These are phyloP conservation scores for Pseudogymnoascus sp. DNA, from an alignment of 2,329 filamentous ascomycete genomes.

Conservation along the genomic window DNA sequence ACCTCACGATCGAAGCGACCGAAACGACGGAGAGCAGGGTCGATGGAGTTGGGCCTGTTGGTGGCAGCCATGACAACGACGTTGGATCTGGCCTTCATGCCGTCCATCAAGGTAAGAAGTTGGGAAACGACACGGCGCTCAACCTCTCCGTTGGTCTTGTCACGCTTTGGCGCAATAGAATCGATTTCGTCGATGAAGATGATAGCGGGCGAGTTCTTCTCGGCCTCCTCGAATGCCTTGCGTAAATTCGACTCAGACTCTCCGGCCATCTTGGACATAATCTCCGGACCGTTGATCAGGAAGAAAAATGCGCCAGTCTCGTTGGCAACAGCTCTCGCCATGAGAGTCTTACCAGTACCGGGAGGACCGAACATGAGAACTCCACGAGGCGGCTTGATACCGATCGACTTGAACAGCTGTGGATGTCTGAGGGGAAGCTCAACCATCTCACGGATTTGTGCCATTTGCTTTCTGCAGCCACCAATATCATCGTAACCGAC, in stretches of 20 bases:
- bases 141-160: constrained; percentile 98
- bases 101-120: constrained; percentile 95
- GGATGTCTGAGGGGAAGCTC: constrained; percentile 94
- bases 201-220: constrained; percentile 98
- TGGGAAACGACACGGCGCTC: constrained; percentile 98
- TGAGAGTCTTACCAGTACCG: constrained; percentile 98
- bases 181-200: constrained; percentile 99
- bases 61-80: constrained; percentile 99
- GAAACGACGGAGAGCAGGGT: constrained; percentile 93
- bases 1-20: constrained; percentile 99
- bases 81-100: constrained; percentile 98
- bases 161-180: constrained; percentile 97
- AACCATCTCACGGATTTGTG: constrained; percentile 97
- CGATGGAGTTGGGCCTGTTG: constrained; percentile 97
- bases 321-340: constrained; percentile 97
- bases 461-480: constrained; percentile 99
- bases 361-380: constrained; percentile 94
- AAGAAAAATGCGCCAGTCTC: constrained; percentile 99
- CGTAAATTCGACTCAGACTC: constrained; percentile 97
- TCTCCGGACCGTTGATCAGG: constrained; percentile 97
- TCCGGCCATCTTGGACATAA: constrained; percentile 99
- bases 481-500: constrained; percentile 99
- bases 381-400: constrained; percentile 98
- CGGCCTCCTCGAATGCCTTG: constrained; percentile 98
- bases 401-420: constrained; percentile 99